A percentile compares a stretch with the other conserved stretches of the same genome.
These are phyloP conservation scores for Talaromyces islandicus DNA, from an alignment of 2,329 filamentous ascomycete genomes.

Conservation along the genomic window DNA sequence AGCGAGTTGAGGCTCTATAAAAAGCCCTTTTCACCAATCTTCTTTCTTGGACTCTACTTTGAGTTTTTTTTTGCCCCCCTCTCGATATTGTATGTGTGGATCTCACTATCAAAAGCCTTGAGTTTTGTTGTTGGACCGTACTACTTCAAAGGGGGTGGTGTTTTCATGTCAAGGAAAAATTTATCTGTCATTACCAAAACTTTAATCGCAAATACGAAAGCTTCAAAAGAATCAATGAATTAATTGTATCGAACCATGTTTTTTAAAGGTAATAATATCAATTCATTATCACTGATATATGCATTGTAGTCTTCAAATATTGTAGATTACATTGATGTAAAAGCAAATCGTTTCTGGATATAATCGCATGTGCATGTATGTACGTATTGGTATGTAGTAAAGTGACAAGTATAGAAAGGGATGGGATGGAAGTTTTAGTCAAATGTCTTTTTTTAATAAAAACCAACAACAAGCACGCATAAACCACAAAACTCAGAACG, in stretches of 20 bases:
- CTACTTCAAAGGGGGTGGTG: neutral
- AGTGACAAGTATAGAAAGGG: neutral
- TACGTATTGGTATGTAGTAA: neutral
- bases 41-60: neutral
- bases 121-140: neutral
- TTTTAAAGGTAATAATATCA: too few species aligned
- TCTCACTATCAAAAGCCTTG: neutral
- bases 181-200: neutral
- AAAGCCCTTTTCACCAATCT: too few species aligned
- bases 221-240: neutral
- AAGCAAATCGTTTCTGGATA: neutral
- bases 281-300: neutral
- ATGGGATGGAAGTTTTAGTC: neutral
- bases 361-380: neutral
- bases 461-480: neutral
- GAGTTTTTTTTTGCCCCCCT: neutral
- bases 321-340: neutral
- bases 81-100: neutral
- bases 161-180: neutral
- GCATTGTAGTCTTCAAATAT: neutral
- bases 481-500: too few species aligned
- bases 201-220: neutral
- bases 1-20: constrained; percentile 29
- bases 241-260: too few species aligned
- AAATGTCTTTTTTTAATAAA: neutral